Evolutionary conservation across 768 basidiomycete genomes (phyloP).

Genomic region (Amanita pseudoporphyria): DNA sequence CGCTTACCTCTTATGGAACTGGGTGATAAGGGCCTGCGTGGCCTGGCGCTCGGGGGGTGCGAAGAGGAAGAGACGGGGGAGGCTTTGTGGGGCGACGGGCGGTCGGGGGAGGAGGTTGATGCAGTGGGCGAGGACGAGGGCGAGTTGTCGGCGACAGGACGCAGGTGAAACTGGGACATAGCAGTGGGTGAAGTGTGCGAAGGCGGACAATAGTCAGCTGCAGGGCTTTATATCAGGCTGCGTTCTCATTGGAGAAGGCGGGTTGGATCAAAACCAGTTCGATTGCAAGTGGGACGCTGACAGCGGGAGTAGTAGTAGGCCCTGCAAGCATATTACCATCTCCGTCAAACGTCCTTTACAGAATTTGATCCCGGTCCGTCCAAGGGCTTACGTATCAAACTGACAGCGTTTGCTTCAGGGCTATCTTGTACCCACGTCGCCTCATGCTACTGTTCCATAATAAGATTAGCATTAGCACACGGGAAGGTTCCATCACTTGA

Average conservation of each 20-base stretch:
- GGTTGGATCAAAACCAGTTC: conserved; percentile 20
- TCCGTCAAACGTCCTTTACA: conserved; percentile 7
- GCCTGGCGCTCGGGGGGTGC: conserved; percentile 4
- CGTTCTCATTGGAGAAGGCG: conserved; percentile 11
- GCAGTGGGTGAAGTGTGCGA: conserved; percentile 13
- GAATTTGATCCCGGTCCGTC: conserved; percentile 9
- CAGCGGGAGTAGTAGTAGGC: conserved; percentile 7
- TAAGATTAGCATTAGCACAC: conserved; percentile 9
- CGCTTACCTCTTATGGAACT: conserved; percentile 50
- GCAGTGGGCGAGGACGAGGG: conserved; percentile 47
- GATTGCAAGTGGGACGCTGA: conserved; percentile 10
- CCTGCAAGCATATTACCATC: conserved; percentile 9
- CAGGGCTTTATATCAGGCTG: conserved; percentile 20
- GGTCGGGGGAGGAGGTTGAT: conserved; percentile 35
- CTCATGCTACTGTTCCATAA: conserved; percentile 8
- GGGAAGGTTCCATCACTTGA: conserved; percentile 7
- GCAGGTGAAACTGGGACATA: conserved; percentile 39
- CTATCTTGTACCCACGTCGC: conserved; percentile 7
- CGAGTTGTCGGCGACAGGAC: conserved; percentile 39
- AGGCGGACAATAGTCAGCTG: conserved; percentile 7
- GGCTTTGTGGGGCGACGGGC: conserved; percentile 24
- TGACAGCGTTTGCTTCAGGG: conserved; percentile 8
- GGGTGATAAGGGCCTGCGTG: conserved; percentile 54
- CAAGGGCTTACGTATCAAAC: conserved; percentile 7
- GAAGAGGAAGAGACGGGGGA: conserved; percentile 20